Percentiles rank a stretch among this genome's conserved stretches.
These are phyloP conservation scores for Zarea fungicola DNA, from an alignment of 2,329 filamentous ascomycete genomes.

Conservation along the genomic window DNA sequence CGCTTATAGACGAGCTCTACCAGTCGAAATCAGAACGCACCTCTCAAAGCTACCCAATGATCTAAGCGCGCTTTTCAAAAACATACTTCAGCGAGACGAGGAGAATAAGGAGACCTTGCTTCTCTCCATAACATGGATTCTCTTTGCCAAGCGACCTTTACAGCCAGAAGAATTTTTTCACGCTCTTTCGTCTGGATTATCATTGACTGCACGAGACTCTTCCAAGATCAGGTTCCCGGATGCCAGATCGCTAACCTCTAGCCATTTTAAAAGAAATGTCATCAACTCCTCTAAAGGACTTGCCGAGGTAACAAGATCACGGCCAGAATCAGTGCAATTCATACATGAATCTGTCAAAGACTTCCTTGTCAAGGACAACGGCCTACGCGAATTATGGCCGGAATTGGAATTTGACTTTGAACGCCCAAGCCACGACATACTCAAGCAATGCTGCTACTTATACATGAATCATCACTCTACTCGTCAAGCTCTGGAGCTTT, in stretches of 20 bases:
- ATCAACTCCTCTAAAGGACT: constrained; percentile 45
- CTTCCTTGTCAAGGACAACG: constrained; percentile 36
- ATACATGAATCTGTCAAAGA: constrained; percentile 49
- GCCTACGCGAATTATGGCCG: constrained; percentile 26
- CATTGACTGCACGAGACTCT: constrained; percentile 18
- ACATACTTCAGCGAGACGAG: constrained; percentile 43
- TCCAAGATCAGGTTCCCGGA: constrained; percentile 24
- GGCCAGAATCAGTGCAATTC: constrained; percentile 39
- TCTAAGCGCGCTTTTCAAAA: constrained; percentile 43
- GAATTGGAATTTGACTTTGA: constrained; percentile 27
- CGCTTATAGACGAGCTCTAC: constrained; percentile 24
- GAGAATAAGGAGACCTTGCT: constrained; percentile 34
- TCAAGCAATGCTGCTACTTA: constrained; percentile 38
- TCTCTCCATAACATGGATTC: constrained; percentile 46
- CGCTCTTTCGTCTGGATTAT: constrained; percentile 29
- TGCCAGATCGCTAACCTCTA: fast-evolving
- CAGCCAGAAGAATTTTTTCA: constrained; percentile 39
- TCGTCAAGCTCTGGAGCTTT: not conserved
- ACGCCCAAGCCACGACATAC: constrained; percentile 33
- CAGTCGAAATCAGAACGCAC: constrained; percentile 20
- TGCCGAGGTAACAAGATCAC: constrained; percentile 33
- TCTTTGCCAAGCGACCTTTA: constrained; percentile 43
- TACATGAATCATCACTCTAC: constrained; percentile 28
- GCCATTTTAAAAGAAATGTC: constrained; percentile 28
- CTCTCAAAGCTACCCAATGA: constrained; percentile 32